Base-by-base conservation (phyloP, 2,329 filamentous ascomycete species). In the Colletotrichum zoysiae region DNA sequence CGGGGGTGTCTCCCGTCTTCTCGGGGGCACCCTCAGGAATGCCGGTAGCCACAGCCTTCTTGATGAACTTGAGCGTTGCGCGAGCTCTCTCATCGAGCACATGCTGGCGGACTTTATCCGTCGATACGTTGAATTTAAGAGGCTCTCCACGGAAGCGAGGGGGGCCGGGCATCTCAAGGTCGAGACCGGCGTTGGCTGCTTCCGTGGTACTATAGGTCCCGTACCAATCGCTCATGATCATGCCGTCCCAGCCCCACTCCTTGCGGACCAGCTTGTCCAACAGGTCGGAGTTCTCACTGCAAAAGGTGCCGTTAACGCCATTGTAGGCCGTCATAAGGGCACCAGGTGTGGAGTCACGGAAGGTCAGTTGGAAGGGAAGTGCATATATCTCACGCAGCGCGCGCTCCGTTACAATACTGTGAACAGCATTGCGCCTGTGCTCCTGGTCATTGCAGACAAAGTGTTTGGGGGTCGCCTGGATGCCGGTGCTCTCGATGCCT, bases 361-460 rank as follows among this genome's bases (percentile, higher is more conserved):
- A 84, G 7, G 85, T 84, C 53, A 90, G 81, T 79, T 89, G 87
- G 77, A 90, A 90, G 0, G 88, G 87, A 61, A 89, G 81, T 9
- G 87, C 79, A 74, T 90, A 90, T 56, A 90, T 86, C 81, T 90
- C 88, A 44, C 88, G 84, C 69, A 90, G 79, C 14, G 88, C 87
- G 33, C 88, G 83, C 75, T 87, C 84, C 0, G 87, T 88, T 42
- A 90, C 79, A 57, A 88, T 85, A 69, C 83, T 84, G 73, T 89
- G 83, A 0, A 89, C 86, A 9, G 84, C 85, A 79, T 88, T 87
- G 23, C 88, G 84, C 78, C 84, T 85, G 75, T 89, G 86, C 77
- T 90, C 88, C 76, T 89, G 87, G 75, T 90, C 88, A 73, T 90
- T 90, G 79, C 87, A 89, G 26, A 89, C 85, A 77, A 89, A 90